Evolutionary conservation across 116 monocot species (phyloP).

Genomic region (Zostera marina): DNA sequence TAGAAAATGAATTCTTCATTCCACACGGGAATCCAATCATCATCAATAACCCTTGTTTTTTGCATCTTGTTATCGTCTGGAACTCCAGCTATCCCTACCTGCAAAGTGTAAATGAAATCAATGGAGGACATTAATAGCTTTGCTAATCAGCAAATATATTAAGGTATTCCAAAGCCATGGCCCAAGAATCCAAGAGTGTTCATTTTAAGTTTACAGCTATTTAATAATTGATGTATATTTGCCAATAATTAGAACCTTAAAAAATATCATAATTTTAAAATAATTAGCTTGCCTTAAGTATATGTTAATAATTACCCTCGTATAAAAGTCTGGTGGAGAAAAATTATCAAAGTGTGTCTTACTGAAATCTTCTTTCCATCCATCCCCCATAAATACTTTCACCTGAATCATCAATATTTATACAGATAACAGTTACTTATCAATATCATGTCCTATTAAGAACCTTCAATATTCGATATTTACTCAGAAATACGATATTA

Average conservation of each 20-base stretch:
- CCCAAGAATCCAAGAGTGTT: not conserved
- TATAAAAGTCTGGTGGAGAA: constrained; percentile 78
- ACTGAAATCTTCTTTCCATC: constrained; percentile 51
- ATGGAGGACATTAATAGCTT: not conserved
- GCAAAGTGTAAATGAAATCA: not conserved
- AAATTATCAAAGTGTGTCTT: constrained; percentile 55
- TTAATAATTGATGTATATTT: not conserved
- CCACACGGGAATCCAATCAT: constrained; percentile 42
- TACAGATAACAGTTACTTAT: not conserved
- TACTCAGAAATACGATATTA: not conserved
- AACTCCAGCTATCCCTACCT: constrained; percentile 59
- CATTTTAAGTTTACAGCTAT: not conserved
- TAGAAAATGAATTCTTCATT: constrained; percentile 40
- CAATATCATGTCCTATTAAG: not conserved
- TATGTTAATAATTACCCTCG: constrained; percentile 25
- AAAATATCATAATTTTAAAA: not conserved
- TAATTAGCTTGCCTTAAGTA: not conserved
- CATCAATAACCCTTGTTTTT: constrained; percentile 36
- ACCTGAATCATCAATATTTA: constrained; percentile 23
- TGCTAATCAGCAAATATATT: not conserved
- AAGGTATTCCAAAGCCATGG: not conserved
- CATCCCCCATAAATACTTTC: constrained; percentile 63
- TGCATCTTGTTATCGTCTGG: constrained; percentile 36
- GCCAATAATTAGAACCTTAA: not conserved
- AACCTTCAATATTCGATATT: not conserved